Conservation (phyloP, 192 early-diverging fungal genomes). For the Coemansia sp. region DNA sequence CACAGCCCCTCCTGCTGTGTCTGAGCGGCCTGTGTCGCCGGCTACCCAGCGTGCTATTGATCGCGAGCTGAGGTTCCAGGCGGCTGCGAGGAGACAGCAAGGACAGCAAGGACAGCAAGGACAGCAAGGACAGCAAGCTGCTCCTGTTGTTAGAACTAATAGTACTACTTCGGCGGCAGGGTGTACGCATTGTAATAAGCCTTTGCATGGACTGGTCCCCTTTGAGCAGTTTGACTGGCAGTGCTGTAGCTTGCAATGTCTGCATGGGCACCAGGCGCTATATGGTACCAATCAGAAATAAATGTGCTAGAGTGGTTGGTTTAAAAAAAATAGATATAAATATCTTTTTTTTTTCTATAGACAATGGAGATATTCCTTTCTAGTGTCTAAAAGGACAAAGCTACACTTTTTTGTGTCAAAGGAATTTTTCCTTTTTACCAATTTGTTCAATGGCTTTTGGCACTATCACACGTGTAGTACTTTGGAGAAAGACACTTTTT, state of each 20-base stretch:
- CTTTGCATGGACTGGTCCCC: conserved; percentile 58
- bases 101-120: too few relatives aligned
- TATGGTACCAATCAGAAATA: conserved; percentile 5
- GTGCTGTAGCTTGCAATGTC: conserved; percentile 60
- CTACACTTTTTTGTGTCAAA: too few relatives aligned
- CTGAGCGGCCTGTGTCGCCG: conserved; percentile 13
- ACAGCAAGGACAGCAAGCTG: neutral
- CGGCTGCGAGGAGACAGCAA: conserved; percentile 25
- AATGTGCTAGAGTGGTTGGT: neutral
- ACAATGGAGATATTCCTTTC: too few relatives aligned
- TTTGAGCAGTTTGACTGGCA: conserved; percentile 78
- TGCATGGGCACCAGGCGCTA: conserved; percentile 28
- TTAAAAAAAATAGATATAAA: neutral
- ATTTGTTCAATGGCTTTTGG: neutral
- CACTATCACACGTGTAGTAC: neutral
- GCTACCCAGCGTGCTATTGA: conserved; percentile 25
- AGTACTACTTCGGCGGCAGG: neutral
- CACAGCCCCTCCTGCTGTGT: too few relatives aligned
- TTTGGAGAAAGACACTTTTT: neutral
- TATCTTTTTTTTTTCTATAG: neutral
- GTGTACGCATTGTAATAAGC: conserved; percentile 61
- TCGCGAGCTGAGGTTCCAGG: conserved; percentile 42
- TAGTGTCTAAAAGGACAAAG: too few relatives aligned
- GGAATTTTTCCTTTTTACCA: too few relatives aligned
- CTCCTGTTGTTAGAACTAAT: neutral